Percentiles rank a stretch among this genome's conserved stretches.
phyloP scores from a whole-genome alignment of 2,329 filamentous ascomycete genomes.

The Venturia aucupariae region DNA sequence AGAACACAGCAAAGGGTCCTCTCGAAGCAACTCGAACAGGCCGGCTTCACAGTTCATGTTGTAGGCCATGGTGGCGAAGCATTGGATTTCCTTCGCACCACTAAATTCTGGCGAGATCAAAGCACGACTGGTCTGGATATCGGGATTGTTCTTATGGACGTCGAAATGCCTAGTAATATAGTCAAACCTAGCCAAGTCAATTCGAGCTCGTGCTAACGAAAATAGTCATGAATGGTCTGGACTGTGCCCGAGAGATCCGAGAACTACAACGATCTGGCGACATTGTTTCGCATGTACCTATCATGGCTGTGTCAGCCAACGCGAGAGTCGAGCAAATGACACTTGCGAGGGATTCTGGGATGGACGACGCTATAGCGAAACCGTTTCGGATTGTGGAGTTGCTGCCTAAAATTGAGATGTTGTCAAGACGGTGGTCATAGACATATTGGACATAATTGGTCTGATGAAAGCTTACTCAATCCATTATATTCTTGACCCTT shows the following conservation, averaged over 20 bases:
- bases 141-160: slow-evolving; percentile 14
- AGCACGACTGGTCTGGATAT: not conserved
- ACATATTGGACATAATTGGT: too few relatives aligned
- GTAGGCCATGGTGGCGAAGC: slow-evolving; percentile 14
- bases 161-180: slow-evolving; percentile 11
- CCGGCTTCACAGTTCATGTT: slow-evolving; percentile 12
- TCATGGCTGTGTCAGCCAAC: slow-evolving; percentile 15
- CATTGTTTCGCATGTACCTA: slow-evolving; percentile 9
- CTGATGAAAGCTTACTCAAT: too few relatives aligned
- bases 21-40: slow-evolving; percentile 10
- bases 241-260: slow-evolving; percentile 10
- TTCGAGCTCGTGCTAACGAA: too few relatives aligned
- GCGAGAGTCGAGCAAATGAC: slow-evolving; percentile 5
- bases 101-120: slow-evolving; percentile 8
- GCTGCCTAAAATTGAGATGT: slow-evolving; percentile 21
- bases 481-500: too few relatives aligned
- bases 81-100: slow-evolving; percentile 1
- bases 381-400: slow-evolving; percentile 27
- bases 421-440: slow-evolving; percentile 8
- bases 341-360: slow-evolving; percentile 9
- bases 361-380: slow-evolving; percentile 21
- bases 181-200: not conserved
- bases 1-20: slow-evolving; percentile 13
- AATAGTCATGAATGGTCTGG: slow-evolving; percentile 15
- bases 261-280: slow-evolving; percentile 11